phyloP scores from a whole-genome alignment of 768 basidiomycete species.

The Russula emetica region DNA sequence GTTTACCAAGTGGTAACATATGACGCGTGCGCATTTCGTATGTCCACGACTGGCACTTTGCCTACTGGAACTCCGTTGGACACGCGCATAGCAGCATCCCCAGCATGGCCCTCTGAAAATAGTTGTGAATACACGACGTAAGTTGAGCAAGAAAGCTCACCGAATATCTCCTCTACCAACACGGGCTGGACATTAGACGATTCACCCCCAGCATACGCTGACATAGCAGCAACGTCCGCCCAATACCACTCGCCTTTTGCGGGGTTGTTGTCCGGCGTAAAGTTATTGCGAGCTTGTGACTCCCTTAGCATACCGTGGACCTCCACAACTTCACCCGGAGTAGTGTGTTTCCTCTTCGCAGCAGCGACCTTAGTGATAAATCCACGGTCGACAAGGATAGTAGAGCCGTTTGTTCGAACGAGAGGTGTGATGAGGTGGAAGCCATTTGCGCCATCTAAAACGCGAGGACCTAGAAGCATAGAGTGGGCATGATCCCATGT shows the following conservation, averaged over 20 bases:
- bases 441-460: constrained; percentile 84
- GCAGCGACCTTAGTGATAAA: constrained; percentile 68
- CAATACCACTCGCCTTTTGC: constrained; percentile 86
- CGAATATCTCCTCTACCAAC: constrained; percentile 85
- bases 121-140: not conserved
- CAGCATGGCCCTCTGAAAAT: constrained; percentile 74
- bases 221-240: constrained; percentile 80
- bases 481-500: constrained; percentile 73
- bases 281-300: constrained; percentile 65
- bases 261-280: constrained; percentile 87
- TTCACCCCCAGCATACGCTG: constrained; percentile 69
- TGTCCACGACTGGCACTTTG: constrained; percentile 72
- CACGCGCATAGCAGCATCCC: constrained; percentile 57
- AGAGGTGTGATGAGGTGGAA: constrained; percentile 88
- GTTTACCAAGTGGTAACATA: constrained; percentile 91
- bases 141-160: constrained; percentile 43
- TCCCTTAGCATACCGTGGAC: constrained; percentile 85
- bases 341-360: constrained; percentile 34
- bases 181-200: constrained; percentile 76
- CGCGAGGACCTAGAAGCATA: constrained; percentile 80
- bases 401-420: constrained; percentile 70
- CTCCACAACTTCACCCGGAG: constrained; percentile 57
- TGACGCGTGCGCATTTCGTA: constrained; percentile 90
- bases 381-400: constrained; percentile 88
- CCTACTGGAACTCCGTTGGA: constrained; percentile 81